Evolutionary conservation across 106 monocot species (phyloP), one percentile per base, ranked within the genome.

Genomic region (Acorus gramineus): DNA sequence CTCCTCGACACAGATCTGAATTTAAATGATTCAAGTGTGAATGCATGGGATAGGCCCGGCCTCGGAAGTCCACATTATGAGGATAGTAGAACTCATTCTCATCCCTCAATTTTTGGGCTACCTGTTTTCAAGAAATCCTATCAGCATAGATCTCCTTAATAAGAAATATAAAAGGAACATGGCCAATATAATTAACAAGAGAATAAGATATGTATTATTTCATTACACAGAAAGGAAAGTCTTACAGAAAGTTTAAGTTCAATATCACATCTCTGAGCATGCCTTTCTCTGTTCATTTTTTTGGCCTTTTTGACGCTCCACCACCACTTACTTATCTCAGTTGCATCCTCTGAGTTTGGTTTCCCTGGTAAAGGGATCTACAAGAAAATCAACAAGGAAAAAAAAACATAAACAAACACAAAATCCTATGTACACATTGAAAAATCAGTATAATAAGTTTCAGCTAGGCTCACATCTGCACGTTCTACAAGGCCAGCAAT

Each of bases 41-140:
- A 62, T 93, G 93, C 93, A 93, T 89, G 13, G 93, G 93, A 52
- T 93, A 93, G 4, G 83, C 93, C 60, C 89, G 85, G 4, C 93
- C 93, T 12, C 93, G 78, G 62, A 93, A 93, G 66, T 93, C 93
- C 10, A 93, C 69, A 59, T 93, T 93, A 72, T 93, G 93, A 55
- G 93, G 93, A 69, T 89, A 93, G 62, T 83, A 84, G 71, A 93
- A 93, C 55, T 85, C 85, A 49, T 82, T 82, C 54, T 89, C 93
- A 74, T 83, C 78, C 61, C 62, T 75, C 88, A 93, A 80, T 66
- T 77, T 93, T 52, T 67, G 80, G 12, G 89, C 89, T 55, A 93
- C 93, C 89, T 93, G 68, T 75, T 73, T n/a, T 61, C 48, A 63
- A 47, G 46, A 44, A 66, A 52, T 52, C 46, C 52, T 5, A 47